Evolutionary conservation across 371 early-diverging fungal species (phyloP).

Genomic region (Mucor circinelloides): DNA sequence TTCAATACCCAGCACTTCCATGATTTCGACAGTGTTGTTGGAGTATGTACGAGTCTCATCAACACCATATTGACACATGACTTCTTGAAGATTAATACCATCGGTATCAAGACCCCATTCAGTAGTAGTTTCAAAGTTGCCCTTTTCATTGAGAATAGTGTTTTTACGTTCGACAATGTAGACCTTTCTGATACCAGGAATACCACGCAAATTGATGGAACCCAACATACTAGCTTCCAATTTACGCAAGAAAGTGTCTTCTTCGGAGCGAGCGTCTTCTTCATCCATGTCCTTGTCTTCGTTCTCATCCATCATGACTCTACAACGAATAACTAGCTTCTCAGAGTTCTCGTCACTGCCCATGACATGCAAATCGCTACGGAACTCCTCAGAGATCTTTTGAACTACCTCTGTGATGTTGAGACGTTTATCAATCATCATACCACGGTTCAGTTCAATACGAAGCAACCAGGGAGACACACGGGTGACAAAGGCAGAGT

Average conservation of each 20-base stretch:
- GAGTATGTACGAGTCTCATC: constrained; percentile 84
- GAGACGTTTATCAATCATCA: constrained; percentile 91
- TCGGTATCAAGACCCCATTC: constrained; percentile 97
- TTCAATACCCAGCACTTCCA: constrained; percentile 97
- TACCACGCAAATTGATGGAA: constrained; percentile 90
- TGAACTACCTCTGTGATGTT: constrained; percentile 79
- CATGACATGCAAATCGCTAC: constrained; percentile 76
- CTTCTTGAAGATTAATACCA: constrained; percentile 92
- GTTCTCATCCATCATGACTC: constrained; percentile 75
- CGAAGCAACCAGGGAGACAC: constrained; percentile 97
- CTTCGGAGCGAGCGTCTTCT: constrained; percentile 70
- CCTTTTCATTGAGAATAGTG: constrained; percentile 52
- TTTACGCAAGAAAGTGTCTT: constrained; percentile 89
- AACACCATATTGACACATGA: constrained; percentile 86
- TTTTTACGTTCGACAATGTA: constrained; percentile 89
- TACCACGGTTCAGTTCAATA: constrained; percentile 85
- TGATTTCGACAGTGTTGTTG: constrained; percentile 94
- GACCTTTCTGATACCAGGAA: constrained; percentile 87
- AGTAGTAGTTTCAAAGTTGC: constrained; percentile 68
- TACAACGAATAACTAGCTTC: constrained; percentile 88
- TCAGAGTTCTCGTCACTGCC: constrained; percentile 94
- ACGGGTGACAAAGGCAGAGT: constrained; percentile 50
- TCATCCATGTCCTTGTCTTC: constrained; percentile 65
- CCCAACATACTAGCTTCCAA: constrained; percentile 87
- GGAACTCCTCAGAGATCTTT: constrained; percentile 79